Evolutionary conservation across 2,329 filamentous ascomycete species (phyloP).

Genomic region (Meredithiella fracta): DNA sequence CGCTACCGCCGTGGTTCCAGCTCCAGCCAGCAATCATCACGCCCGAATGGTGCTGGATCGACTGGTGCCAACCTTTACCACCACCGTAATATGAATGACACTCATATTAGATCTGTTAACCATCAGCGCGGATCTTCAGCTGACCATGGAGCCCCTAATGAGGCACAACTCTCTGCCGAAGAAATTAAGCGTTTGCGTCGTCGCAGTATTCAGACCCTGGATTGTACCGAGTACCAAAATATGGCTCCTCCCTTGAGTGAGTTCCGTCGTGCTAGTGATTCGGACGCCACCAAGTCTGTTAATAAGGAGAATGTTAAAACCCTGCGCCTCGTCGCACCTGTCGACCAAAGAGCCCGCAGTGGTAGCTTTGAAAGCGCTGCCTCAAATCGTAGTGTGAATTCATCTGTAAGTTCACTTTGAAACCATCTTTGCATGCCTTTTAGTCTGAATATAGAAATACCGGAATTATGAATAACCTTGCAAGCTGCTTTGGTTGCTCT

Average conservation of each 20-base stretch:
- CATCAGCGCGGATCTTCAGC: conserved; percentile 10
- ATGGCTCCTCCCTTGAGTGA: conserved; percentile 10
- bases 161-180: conserved; percentile 6
- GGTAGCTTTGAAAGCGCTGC: conserved; percentile 49
- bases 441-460: too few species aligned
- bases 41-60: conserved; percentile 20
- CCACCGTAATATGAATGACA: conserved; percentile 17
- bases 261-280: conserved; percentile 15
- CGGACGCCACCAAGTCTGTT: conserved; percentile 16
- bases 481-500: conserved; percentile 9
- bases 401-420: conserved; percentile 41
- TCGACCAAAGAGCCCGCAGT: conserved; percentile 27
- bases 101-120: conserved; percentile 15
- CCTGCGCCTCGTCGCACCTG: conserved; percentile 23
- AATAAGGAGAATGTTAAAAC: conserved; percentile 23
- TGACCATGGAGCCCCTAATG: background rate
- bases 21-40: conserved; percentile 28
- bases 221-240: conserved; percentile 28
- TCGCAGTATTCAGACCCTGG: conserved; percentile 60
- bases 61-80: conserved; percentile 16
- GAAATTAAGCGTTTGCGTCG: conserved; percentile 61
- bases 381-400: conserved; percentile 40
- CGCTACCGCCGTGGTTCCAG: conserved; percentile 55
- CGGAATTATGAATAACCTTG: background rate
- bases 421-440: background rate